These are phyloP conservation scores for Pneumocystis murina DNA, from an alignment of 1,139 yeast genomes.

Conservation along the genomic window DNA sequence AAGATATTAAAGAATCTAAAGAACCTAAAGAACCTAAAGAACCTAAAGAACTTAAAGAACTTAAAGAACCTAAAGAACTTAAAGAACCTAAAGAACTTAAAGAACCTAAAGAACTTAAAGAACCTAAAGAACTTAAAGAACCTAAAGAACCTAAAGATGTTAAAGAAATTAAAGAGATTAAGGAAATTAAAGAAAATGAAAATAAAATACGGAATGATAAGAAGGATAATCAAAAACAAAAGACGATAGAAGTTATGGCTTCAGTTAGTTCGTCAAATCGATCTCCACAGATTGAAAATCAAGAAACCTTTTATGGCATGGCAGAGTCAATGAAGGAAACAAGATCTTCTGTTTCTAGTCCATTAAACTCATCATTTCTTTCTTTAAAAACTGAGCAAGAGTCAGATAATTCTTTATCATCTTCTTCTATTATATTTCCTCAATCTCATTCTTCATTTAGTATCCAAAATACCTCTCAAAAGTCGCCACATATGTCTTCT, in stretches of 20 bases:
- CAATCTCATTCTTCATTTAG: neutral
- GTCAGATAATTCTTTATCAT: neutral
- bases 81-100: slow-evolving; percentile 26
- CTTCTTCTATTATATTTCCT: slow-evolving; percentile 6
- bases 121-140: slow-evolving; percentile 19
- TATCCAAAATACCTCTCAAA: neutral
- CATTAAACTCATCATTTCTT: slow-evolving; percentile 1
- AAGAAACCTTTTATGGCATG: neutral
- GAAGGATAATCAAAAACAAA: neutral
- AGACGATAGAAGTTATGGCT: neutral
- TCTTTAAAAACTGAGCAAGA: neutral
- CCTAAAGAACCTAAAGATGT: slow-evolving; percentile 19
- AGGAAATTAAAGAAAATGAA: neutral
- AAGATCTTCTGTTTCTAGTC: slow-evolving; percentile 1
- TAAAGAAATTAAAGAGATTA: slow-evolving; percentile 17
- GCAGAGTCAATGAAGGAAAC: neutral
- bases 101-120: neutral
- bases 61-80: slow-evolving; percentile 18
- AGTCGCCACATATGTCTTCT: neutral
- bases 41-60: neutral
- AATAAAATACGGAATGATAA: neutral
- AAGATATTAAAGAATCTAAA: slow-evolving; percentile 17
- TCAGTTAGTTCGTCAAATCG: slow-evolving; percentile 3
- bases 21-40: slow-evolving; percentile 21
- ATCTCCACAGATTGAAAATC: neutral